phyloP scores from a whole-genome alignment of 768 basidiomycete species.

The Lactarius tabidus region DNA sequence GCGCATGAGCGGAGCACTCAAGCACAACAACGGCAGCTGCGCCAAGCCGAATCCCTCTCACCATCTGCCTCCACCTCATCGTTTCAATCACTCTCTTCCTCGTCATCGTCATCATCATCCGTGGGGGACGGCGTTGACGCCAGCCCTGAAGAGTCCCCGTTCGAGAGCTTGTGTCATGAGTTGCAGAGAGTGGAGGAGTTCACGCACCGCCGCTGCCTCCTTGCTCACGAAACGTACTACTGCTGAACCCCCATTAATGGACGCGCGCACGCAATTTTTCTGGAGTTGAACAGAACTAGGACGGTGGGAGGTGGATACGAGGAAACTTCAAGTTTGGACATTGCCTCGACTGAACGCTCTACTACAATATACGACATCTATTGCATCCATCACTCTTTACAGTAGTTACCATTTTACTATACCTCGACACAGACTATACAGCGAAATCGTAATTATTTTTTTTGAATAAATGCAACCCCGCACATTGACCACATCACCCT shows the following conservation, averaged over 20 bases:
- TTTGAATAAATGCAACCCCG: too few species aligned
- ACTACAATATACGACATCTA: too few species aligned
- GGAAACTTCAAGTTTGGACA: background rate
- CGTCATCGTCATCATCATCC: background rate
- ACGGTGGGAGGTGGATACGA: background rate
- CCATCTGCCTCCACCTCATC: background rate
- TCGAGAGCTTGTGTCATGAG: constrained; percentile 15
- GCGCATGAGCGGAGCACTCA: background rate
- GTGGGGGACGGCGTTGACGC: background rate
- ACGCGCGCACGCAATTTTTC: background rate
- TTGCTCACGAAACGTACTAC: background rate
- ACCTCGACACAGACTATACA: too few species aligned
- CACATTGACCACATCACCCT: too few species aligned
- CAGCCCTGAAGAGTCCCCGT: background rate
- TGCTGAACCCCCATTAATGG: background rate
- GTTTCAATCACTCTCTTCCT: background rate
- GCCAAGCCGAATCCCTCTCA: too few species aligned
- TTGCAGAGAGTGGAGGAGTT: constrained; percentile 11
- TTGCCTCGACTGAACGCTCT: background rate
- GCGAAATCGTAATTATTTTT: too few species aligned
- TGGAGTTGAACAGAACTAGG: background rate
- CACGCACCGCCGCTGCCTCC: background rate
- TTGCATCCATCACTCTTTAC: background rate
- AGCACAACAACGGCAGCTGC: background rate
- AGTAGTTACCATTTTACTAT: too few species aligned